Evolutionary conservation across 257 asterid species (phyloP).

Genomic region (Nicotiana benthamiana): DNA sequence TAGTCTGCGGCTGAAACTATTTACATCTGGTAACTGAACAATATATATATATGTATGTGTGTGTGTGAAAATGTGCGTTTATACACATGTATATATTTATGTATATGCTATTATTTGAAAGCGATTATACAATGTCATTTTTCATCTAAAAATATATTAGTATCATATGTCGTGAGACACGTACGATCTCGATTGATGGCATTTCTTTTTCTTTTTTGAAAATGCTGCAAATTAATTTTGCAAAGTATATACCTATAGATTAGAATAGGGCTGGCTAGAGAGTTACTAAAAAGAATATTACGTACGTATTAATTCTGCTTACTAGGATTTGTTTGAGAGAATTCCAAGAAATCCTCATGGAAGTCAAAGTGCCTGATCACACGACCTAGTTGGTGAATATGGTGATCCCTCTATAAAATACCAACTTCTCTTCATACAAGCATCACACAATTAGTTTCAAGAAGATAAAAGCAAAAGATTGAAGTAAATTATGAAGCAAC

Average conservation of each 20-base stretch:
- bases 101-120: too few relatives aligned
- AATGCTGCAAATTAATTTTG: neutral
- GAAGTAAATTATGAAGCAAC: neutral
- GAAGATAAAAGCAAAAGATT: neutral
- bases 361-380: conserved; percentile 10
- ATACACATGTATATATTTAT: too few relatives aligned
- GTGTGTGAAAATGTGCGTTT: too few relatives aligned
- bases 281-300: neutral
- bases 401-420: neutral
- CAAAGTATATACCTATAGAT: neutral
- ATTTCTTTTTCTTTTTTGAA: too few relatives aligned
- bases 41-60: too few relatives aligned
- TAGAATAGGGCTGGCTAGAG: neutral
- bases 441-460: neutral
- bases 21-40: too few relatives aligned
- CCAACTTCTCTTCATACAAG: neutral
- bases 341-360: conserved; percentile 2
- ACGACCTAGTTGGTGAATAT: neutral
- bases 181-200: too few relatives aligned
- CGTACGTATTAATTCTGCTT: neutral
- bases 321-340: neutral
- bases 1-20: too few relatives aligned
- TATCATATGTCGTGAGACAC: too few relatives aligned
- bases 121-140: too few relatives aligned
- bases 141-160: too few relatives aligned